These are phyloP conservation scores for Larix sibirica DNA, from an alignment of 83 land plant species.

Conservation along the genomic window DNA sequence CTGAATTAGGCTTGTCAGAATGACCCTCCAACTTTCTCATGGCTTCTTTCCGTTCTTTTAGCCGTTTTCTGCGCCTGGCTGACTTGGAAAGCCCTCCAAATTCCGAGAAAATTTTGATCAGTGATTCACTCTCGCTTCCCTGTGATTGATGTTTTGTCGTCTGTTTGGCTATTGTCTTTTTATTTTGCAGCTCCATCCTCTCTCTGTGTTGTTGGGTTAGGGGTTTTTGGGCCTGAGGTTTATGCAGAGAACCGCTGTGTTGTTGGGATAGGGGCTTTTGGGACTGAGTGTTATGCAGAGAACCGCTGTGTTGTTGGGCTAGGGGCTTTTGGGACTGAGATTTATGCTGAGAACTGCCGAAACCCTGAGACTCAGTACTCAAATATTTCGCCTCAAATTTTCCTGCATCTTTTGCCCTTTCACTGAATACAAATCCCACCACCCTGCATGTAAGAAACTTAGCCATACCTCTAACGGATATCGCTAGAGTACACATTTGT, in stretches of 20 bases:
- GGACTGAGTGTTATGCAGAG: neutral
- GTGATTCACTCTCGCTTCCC: neutral
- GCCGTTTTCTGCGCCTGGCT: neutral
- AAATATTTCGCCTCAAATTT: too few relatives aligned
- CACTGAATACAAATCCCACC: too few relatives aligned
- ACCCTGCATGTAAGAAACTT: too few relatives aligned
- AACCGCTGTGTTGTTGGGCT: neutral
- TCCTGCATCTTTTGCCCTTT: too few relatives aligned
- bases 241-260: conserved; percentile 4
- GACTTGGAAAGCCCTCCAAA: neutral
- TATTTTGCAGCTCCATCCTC: conserved; percentile 16
- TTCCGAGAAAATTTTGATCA: neutral
- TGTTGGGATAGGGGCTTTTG: conserved; percentile 12
- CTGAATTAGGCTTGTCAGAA: neutral
- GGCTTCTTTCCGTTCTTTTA: too few relatives aligned
- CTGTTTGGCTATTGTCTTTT: conserved; percentile 14
- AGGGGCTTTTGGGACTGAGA: too few relatives aligned
- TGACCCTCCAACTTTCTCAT: neutral
- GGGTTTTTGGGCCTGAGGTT: neutral
- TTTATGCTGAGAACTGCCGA: too few relatives aligned
- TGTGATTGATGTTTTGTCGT: neutral
- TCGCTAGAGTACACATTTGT: too few relatives aligned
- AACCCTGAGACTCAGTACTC: neutral
- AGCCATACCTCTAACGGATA: too few relatives aligned
- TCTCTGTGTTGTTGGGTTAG: conserved; percentile 18